Percentiles rank a stretch among this genome's conserved stretches.
phyloP scores from a whole-genome alignment of 768 basidiomycete species.

The Mycena crocata region DNA sequence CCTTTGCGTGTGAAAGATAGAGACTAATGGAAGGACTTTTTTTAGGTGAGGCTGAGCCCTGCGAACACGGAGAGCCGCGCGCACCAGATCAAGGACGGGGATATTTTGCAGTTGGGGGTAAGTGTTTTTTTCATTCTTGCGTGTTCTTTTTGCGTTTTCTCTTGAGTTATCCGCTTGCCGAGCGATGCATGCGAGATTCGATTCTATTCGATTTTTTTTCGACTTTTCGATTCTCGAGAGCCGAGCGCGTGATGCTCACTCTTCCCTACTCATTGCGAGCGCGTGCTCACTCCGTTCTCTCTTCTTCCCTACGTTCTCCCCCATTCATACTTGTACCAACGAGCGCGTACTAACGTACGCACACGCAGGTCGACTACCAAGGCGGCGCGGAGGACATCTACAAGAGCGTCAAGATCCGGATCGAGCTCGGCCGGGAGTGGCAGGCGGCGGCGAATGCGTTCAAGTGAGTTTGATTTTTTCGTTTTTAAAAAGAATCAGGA shows the following conservation, averaged over 20 bases:
- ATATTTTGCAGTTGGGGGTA: conserved; percentile 86
- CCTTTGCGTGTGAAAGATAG: no score
- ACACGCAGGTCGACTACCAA: conserved; percentile 81
- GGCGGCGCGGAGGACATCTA: conserved; percentile 98
- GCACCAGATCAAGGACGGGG: conserved; percentile 89
- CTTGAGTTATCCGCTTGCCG: no score
- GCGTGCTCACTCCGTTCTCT: background rate
- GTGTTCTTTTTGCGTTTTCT: background rate
- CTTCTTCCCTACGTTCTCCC: background rate
- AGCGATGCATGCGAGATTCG: no score
- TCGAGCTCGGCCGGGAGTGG: conserved; percentile 93
- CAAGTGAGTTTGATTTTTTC: conserved; percentile 64
- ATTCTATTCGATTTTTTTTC: no score
- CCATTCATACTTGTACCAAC: no score
- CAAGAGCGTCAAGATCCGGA: conserved; percentile 94
- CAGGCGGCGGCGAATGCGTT: conserved; percentile 89
- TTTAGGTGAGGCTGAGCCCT: conserved; percentile 84
- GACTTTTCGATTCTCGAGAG: no score
- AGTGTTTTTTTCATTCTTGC: background rate
- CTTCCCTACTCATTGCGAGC: no score
- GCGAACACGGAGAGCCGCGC: conserved; percentile 86
- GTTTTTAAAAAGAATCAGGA: background rate
- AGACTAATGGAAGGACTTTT: no score
- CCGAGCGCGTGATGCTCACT: no score
- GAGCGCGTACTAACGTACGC: background rate